Evolutionary conservation across 257 asterid species (phyloP).

Genomic region (Lycium barbarum): DNA sequence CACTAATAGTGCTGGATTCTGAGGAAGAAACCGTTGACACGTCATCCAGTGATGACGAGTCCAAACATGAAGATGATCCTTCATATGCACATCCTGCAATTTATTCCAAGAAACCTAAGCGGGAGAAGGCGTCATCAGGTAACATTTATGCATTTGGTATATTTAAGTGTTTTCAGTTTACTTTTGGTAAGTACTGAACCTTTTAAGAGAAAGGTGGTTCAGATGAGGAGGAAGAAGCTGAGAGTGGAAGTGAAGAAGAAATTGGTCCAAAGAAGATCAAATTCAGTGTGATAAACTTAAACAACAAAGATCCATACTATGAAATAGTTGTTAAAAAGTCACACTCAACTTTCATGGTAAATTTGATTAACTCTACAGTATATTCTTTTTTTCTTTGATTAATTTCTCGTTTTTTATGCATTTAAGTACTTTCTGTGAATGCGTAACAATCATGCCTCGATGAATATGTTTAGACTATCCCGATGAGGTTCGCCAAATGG

Average conservation of each 20-base stretch:
- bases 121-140: neutral
- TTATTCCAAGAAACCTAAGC: neutral
- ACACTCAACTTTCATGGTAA: neutral
- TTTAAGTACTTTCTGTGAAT: no score
- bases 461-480: slow-evolving; percentile 12
- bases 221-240: neutral
- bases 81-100: neutral
- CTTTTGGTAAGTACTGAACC: neutral
- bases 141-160: neutral
- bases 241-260: neutral
- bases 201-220: no score
- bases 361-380: neutral
- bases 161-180: neutral
- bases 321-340: slow-evolving; percentile 8
- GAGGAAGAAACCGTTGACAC: neutral
- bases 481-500: neutral
- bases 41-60: neutral
- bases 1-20: neutral
- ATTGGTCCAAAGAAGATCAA: neutral
- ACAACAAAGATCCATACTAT: neutral
- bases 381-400: neutral
- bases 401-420: neutral
- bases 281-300: slow-evolving; percentile 18
- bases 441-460: no score
- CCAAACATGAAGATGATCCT: neutral